Evolutionary conservation across 2,329 filamentous ascomycete species (phyloP), one percentile per base, ranked within the genome.

Genomic region (Sclerotinia sclerotiorum): DNA sequence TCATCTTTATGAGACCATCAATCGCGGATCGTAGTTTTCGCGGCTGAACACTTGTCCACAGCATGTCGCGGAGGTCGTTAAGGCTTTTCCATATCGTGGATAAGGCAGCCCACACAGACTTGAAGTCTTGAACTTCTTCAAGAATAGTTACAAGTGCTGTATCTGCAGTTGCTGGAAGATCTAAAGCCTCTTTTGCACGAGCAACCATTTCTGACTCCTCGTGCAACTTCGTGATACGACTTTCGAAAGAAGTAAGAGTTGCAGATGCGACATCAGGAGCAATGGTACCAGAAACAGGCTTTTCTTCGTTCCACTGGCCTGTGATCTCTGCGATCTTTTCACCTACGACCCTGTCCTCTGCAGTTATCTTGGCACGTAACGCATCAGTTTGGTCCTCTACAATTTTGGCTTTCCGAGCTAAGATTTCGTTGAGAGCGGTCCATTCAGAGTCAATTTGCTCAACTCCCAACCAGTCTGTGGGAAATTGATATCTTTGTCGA

Each of bases 61-160:
- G 85, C 65, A 88, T 91, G 75, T 99, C 96, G 42, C 93, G 88
- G 21, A 97, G 90, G 76, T 98, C 94, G 76, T 97, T 95, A 69
- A 99, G 83, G 77, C 92, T 97, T 78, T 92, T 91, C 95, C 95
- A 99, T 71, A 99, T 97, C 7, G 94, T 97, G 32, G 93, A 94
- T 62, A 99, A 83, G 61, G 92, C 94, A 44, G 94, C 92, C 95
- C 95, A 99, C 13, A 99, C 95, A 27, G 94, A 97, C 81, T 97
- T 97, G 82, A 99, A 99, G 79, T 99, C 95, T 71, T 97, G 93
- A 2, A 99, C 93, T 80, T 99, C 95, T 78, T 98, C 94, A 21
- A 98, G 84, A 11, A 97, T 91, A 35, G 90, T 87, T n/a, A 87
- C 84, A 29, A 99, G 87, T n/a, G 90, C 88, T 64, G 90, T 91